A percentile compares a stretch with the other conserved stretches of the same genome.
These are phyloP conservation scores for Metschnikowia proteae DNA, from an alignment of 805 yeast species.

Conservation along the genomic window DNA sequence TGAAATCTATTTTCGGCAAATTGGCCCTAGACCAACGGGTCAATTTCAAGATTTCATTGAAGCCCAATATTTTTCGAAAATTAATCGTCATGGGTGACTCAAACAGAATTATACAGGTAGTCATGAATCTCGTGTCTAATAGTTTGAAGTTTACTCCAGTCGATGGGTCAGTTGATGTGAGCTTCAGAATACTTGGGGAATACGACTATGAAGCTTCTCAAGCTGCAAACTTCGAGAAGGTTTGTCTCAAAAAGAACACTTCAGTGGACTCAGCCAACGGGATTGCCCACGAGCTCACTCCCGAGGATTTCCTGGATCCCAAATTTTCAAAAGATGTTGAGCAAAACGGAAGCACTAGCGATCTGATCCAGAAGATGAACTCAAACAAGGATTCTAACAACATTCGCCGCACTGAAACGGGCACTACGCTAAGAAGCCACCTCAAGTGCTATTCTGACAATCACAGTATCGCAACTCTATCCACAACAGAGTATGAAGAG, in stretches of 20 bases:
- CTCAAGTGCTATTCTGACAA: slow-evolving; percentile 4
- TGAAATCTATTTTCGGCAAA: slow-evolving; percentile 79
- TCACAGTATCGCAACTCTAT: slow-evolving; percentile 30
- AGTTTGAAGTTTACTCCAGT: slow-evolving; percentile 90
- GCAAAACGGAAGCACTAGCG: neutral
- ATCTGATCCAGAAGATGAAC: neutral
- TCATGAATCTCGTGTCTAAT: slow-evolving; percentile 89
- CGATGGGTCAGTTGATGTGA: slow-evolving; percentile 73
- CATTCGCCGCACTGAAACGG: neutral
- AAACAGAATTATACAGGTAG: slow-evolving; percentile 83
- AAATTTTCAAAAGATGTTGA: neutral
- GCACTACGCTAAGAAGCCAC: neutral
- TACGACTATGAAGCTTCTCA: slow-evolving; percentile 43
- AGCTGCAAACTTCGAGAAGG: slow-evolving; percentile 11
- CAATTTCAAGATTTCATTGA: slow-evolving; percentile 55
- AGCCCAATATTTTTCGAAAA: slow-evolving; percentile 57
- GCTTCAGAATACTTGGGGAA: slow-evolving; percentile 62
- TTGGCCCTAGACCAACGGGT: slow-evolving; percentile 77
- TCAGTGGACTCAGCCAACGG: neutral
- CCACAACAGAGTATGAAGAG: slow-evolving; percentile 39
- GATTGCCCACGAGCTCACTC: neutral
- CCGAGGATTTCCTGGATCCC: neutral
- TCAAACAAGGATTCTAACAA: neutral
- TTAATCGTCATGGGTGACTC: slow-evolving; percentile 82
- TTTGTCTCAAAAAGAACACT: slow-evolving; percentile 9